Evolutionary conservation across 2,329 filamentous ascomycete species (phyloP), one percentile per base, ranked within the genome.

Genomic region (Zymoseptoria pseudotritici): DNA sequence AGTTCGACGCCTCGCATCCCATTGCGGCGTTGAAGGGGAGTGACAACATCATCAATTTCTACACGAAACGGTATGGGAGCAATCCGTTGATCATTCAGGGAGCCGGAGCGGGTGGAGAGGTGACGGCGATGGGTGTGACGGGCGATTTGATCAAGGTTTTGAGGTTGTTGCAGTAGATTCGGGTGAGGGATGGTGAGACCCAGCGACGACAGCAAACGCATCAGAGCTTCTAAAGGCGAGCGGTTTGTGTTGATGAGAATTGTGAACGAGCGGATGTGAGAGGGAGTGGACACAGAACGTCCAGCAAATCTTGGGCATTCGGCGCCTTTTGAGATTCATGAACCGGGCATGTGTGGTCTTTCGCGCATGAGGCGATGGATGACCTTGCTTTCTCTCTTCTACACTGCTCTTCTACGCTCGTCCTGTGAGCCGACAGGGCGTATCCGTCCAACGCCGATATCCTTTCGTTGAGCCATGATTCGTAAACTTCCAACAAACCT

Each of bases 41-140:
- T 75, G 94, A 97, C 74, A 99, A 99, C 80, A 96, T 99, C 74
- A 96, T 99, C 73, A 96, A 88, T 80, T 97, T 99, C 81, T 96
- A 97, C 78, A 99, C 94, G 5, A 89, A 95, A 81, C 84, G 94
- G 70, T 99, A 99, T 73, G 91, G 91, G 60, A 83, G 81, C 72
- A 95, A 93, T 76, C 92, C 94, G 51, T 80, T 99, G 64, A 96
- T 97, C 72, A 85, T 99, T 64, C 93, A 97, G 79, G 94, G 94
- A 61, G 91, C 91, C 42, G 94, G 78, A 62, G 94, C 94, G 24
- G 94, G 94, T 68, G 92, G 90, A 65, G 92, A 97, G 52, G 91
- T 97, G 57, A 99, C 94, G 36, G 94, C 94, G 26, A 97, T 97
- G 93, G 94, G 94, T 61, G 93, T 99, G 53, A 91, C 91, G n/a